phyloP scores from a whole-genome alignment of 2,329 filamentous ascomycete genomes.

The Scytalidium sp. region DNA sequence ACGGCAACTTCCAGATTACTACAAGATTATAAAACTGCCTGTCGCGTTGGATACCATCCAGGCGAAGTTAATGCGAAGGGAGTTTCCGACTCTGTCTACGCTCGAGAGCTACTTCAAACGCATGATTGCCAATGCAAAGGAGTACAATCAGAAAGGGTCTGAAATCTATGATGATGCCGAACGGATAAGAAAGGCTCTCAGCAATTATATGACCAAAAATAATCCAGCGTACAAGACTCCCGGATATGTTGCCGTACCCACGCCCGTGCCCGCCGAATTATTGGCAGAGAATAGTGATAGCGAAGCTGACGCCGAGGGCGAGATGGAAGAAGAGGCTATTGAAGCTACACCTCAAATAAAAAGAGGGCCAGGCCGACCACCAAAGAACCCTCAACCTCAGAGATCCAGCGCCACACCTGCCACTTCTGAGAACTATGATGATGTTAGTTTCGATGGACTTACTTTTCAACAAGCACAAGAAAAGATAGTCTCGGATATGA shows the following conservation, averaged over 20 bases:
- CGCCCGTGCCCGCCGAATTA: conserved; percentile 63
- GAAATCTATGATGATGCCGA: conserved; percentile 80
- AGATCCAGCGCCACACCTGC: conserved; percentile 34
- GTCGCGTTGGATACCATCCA: conserved; percentile 77
- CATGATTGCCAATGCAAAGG: conserved; percentile 84
- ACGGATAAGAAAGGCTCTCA: conserved; percentile 78
- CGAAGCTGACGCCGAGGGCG: conserved; percentile 30
- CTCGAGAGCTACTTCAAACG: conserved; percentile 85
- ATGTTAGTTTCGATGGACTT: conserved; percentile 65
- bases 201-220: conserved; percentile 82
- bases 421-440: conserved; percentile 52
- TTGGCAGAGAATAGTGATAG: conserved; percentile 22
- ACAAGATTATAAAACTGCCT: conserved; percentile 71
- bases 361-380: conserved; percentile 19
- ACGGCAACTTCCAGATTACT: conserved; percentile 69
- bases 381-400: conserved; percentile 24
- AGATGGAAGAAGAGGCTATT: conserved; percentile 24
- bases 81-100: conserved; percentile 68
- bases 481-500: conserved; percentile 73
- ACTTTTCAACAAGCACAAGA: conserved; percentile 84
- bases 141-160: conserved; percentile 73
- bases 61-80: conserved; percentile 64
- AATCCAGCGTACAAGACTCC: conserved; percentile 78
- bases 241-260: conserved; percentile 68
- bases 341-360: conserved; percentile 16